A percentile compares a stretch with the other conserved stretches of the same genome.
Conservation (phyloP, 768 basidiomycete species). For the Boletus subcaerulescens region DNA sequence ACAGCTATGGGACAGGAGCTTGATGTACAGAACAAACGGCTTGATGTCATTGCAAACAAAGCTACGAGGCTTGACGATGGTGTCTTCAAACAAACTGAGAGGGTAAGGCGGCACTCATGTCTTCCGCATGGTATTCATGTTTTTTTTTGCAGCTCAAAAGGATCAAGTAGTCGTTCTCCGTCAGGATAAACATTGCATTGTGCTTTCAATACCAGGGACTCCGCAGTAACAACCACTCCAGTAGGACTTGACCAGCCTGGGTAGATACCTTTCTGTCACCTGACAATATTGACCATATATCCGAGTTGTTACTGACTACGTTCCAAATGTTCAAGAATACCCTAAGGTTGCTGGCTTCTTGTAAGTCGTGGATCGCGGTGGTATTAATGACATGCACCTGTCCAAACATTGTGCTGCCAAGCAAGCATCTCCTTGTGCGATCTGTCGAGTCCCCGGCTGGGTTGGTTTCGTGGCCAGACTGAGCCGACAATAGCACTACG, state of each 20-base stretch:
- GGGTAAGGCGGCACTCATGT: constrained; percentile 45
- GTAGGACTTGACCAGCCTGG: background rate
- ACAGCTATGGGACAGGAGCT: constrained; percentile 86
- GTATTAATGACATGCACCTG: no score
- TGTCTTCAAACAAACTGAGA: constrained; percentile 79
- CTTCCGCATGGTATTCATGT: constrained; percentile 7
- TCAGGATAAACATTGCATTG: background rate
- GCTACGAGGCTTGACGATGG: constrained; percentile 70
- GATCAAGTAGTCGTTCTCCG: constrained; percentile 43
- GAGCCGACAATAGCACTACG: no score
- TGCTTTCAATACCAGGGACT: background rate
- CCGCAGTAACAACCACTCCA: background rate
- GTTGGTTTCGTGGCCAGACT: no score
- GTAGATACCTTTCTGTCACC: constrained; percentile 20
- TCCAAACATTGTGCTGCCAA: no score
- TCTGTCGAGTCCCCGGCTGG: no score
- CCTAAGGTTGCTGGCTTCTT: background rate
- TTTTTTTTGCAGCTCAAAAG: constrained; percentile 50
- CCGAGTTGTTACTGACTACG: background rate
- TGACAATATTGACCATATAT: background rate
- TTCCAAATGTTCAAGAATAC: background rate
- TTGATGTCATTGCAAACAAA: constrained; percentile 77
- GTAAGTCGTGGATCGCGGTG: no score
- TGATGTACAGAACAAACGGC: constrained; percentile 77
- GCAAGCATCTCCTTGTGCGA: no score